These are phyloP conservation scores for Syzygium malaccense DNA, from an alignment of 441 rosid genomes.

Conservation along the genomic window DNA sequence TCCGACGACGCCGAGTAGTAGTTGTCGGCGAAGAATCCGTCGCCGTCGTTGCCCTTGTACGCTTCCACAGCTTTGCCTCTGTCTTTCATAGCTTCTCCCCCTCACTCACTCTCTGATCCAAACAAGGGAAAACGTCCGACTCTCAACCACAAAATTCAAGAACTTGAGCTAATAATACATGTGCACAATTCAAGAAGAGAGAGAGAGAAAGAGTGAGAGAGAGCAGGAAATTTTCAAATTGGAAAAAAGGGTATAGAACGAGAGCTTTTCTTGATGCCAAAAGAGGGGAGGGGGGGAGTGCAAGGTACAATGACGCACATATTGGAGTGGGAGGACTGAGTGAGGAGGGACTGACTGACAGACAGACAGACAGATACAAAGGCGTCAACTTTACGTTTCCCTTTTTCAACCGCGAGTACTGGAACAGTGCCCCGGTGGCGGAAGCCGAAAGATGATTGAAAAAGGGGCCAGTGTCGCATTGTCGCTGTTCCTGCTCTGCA, in stretches of 20 bases:
- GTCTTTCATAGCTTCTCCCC: constrained; percentile 49
- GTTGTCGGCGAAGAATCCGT: constrained; percentile 13
- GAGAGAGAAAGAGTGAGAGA: not conserved
- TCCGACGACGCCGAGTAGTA: constrained; percentile 47
- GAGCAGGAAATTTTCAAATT: not conserved
- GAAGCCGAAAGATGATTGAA: not conserved
- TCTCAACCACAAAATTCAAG: not conserved
- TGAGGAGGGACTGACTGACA: not conserved
- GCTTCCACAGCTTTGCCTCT: constrained; percentile 70
- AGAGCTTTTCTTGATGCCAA: not conserved
- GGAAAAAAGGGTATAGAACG: not conserved
- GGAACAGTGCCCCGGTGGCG: not conserved
- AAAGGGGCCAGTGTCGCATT: not conserved
- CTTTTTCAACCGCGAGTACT: not conserved
- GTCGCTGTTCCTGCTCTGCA: not conserved
- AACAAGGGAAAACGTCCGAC: not conserved
- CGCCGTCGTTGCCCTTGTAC: constrained; percentile 15
- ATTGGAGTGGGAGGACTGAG: not conserved
- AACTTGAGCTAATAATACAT: not conserved
- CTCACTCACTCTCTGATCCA: not conserved
- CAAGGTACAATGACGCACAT: not conserved
- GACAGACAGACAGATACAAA: not conserved
- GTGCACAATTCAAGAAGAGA: not conserved
- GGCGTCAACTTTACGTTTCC: constrained; percentile 15
- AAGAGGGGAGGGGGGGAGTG: not conserved